Conservation (phyloP, 1,139 yeast genomes). For the Blastobotrys serpentis region DNA sequence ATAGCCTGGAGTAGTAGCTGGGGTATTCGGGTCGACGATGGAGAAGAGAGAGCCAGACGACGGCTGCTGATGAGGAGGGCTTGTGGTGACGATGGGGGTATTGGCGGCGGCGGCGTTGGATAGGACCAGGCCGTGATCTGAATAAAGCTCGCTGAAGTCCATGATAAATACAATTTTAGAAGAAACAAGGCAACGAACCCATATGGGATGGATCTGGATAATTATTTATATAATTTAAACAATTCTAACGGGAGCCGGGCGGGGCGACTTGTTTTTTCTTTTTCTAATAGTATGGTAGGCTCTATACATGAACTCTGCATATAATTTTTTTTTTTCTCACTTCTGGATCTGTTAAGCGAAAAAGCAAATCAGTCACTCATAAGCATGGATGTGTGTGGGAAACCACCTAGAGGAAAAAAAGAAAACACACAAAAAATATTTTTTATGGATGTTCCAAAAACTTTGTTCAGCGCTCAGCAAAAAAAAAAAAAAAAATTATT, state of each 20-base stretch:
- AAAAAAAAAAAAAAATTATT: too few species aligned
- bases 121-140: constrained; percentile 8
- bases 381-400: constrained; percentile 2
- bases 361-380: constrained; percentile 2
- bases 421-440: neutral
- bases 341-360: constrained; percentile 6
- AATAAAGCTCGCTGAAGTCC: constrained; percentile 5
- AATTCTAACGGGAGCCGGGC: neutral
- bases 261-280: constrained; percentile 1
- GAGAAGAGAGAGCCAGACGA: constrained; percentile 7
- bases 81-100: constrained; percentile 6
- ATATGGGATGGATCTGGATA: neutral
- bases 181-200: neutral
- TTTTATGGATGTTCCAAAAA: too few species aligned
- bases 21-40: constrained; percentile 3
- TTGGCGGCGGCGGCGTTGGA: constrained; percentile 1
- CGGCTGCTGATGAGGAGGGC: constrained; percentile 7
- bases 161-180: neutral
- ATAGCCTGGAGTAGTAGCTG: constrained; percentile 13
- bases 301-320: neutral
- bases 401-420: too few species aligned
- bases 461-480: too few species aligned
- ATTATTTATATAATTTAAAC: neutral
- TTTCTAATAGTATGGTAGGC: neutral
- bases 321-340: neutral